These are phyloP conservation scores for Gaertneriomyces semiglobifer DNA, from an alignment of 192 early-diverging fungal species.

Conservation along the genomic window DNA sequence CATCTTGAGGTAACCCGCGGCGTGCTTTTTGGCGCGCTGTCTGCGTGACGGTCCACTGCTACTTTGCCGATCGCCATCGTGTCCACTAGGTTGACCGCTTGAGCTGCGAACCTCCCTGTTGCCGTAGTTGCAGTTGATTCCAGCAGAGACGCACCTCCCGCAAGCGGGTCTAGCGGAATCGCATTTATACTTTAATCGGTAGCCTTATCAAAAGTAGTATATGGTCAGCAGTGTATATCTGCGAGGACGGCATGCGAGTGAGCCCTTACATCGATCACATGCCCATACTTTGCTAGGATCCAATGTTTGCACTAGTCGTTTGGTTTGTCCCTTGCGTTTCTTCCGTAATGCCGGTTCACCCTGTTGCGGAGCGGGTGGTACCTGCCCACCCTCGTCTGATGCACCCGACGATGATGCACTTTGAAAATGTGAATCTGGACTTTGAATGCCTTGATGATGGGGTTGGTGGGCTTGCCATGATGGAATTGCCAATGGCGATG, in stretches of 20 bases:
- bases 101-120: conserved; percentile 4
- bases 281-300: conserved; percentile 19
- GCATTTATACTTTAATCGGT: conserved; percentile 17
- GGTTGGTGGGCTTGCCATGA: no score
- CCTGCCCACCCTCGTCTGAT: no score
- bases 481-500: no score
- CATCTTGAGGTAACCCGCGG: conserved; percentile 31
- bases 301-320: no score
- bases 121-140: conserved; percentile 10
- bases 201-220: not conserved
- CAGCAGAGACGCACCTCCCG: not conserved
- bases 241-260: not conserved
- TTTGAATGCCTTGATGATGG: no score
- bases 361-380: no score
- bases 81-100: not conserved
- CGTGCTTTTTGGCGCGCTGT: not conserved
- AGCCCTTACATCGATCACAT: conserved; percentile 22
- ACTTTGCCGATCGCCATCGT: not conserved
- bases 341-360: no score
- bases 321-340: no score
- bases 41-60: no score
- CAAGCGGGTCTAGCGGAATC: conserved; percentile 13
- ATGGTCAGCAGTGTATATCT: not conserved
- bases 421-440: no score
- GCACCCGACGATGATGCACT: no score